Evolutionary conservation across 164 flowering plant species (phyloP), one percentile per base, ranked within the genome.

Genomic region (Aristolochia californica): DNA sequence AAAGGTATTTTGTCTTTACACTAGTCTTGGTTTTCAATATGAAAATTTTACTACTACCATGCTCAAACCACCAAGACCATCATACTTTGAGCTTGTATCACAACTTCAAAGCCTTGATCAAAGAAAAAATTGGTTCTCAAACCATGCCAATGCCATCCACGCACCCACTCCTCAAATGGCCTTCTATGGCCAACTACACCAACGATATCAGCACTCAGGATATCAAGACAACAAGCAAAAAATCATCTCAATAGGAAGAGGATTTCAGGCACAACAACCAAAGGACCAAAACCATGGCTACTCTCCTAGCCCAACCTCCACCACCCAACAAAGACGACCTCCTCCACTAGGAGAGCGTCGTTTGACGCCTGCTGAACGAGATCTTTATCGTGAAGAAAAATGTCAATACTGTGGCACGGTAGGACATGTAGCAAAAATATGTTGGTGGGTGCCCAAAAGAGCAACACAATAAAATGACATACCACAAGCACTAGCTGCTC

Each of bases 31-130:
- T 5, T 7, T 48, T 13, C 51, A n/a, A 10, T 48, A 48, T 52
- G 55, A 52, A 17, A 5, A 17, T 15, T 52, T 52, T 28, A 52
- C 27, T 1, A 24, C 55, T 24, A 21, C 55, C 12, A 52, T 52
- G 55, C 28, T 52, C 27, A 52, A 52, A 16, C 55, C 55, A 21
- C 55, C 28, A 5, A 52, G 10, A 9, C 55, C 55, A 52, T 21
- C 55, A 25, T 52, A 20, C 16, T 1, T 1, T 21, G 55, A 52
- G 11, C 5, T 52, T 12, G 27, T 52, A 21, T 17, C 9, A 12
- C 27, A 8, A 21, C 55, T 52, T 21, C 55, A 24, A 52, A 23
- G 13, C 14, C 17, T 21, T 24, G 55, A 52, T 11, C 13, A 11
- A 11, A 11, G 11, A 18, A 13, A 5, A 11, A 48, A 48, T 48